phyloP scores from a whole-genome alignment of 495 filamentous ascomycete genomes.

The Aspergillus leporis region DNA sequence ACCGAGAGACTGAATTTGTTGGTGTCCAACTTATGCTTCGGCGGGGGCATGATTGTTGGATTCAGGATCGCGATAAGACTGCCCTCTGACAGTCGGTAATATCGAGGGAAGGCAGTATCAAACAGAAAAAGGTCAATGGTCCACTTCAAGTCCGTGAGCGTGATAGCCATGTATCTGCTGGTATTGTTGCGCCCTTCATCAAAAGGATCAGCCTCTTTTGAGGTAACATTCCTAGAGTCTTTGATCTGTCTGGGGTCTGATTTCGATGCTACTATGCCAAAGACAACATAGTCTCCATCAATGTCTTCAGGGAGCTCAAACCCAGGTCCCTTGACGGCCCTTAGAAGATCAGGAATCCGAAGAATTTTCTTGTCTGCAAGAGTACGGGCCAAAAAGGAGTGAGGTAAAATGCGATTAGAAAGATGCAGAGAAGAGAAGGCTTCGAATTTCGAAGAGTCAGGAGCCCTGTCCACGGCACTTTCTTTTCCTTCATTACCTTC shows the following conservation, averaged over 20 bases:
- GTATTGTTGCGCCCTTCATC: conserved; percentile 57
- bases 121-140: conserved; percentile 92
- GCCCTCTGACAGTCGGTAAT: conserved; percentile 85
- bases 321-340: conserved; percentile 76
- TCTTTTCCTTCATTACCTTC: conserved; percentile 14
- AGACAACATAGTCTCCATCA: conserved; percentile 81
- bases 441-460: conserved; percentile 65
- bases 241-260: conserved; percentile 76
- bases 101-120: conserved; percentile 82
- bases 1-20: conserved; percentile 82
- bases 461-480: conserved; percentile 20
- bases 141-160: conserved; percentile 85
- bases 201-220: conserved; percentile 47
- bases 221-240: conserved; percentile 41
- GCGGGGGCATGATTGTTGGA: conserved; percentile 85
- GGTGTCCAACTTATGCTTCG: conserved; percentile 66
- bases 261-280: conserved; percentile 84
- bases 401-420: conserved; percentile 81
- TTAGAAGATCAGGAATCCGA: conserved; percentile 78
- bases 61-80: conserved; percentile 94
- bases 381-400: conserved; percentile 72
- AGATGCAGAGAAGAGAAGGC: conserved; percentile 84
- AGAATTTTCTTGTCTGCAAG: conserved; percentile 75
- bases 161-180: conserved; percentile 88
- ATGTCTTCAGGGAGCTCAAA: conserved; percentile 85